phyloP scores from a whole-genome alignment of 2,329 filamentous ascomycete genomes.

The Fusarium haematococcum region DNA sequence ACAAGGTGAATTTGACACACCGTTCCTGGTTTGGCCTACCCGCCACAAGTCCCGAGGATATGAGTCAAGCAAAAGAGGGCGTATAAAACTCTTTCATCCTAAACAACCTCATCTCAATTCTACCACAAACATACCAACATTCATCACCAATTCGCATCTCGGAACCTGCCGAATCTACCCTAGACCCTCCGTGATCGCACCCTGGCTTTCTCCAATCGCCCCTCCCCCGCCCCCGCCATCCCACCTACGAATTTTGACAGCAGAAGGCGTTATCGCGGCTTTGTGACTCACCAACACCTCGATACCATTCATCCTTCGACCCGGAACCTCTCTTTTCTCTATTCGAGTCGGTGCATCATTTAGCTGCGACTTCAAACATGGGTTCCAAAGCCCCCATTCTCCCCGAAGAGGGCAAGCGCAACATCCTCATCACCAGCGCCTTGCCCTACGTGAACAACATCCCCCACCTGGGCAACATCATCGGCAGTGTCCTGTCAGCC shows the following conservation, averaged over 20 bases:
- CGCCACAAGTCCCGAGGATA: not conserved
- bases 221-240: conserved; percentile 43
- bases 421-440: conserved; percentile 92
- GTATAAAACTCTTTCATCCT: not conserved
- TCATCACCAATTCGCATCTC: not conserved
- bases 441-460: conserved; percentile 83
- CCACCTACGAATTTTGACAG: conserved; percentile 39
- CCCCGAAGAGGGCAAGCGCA: conserved; percentile 80
- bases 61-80: not conserved
- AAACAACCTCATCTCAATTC: not conserved
- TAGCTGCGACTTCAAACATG: conserved; percentile 32
- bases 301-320: conserved; percentile 8
- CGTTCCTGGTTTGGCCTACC: not conserved
- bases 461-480: conserved; percentile 89
- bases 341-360: not conserved
- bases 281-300: conserved; percentile 40
- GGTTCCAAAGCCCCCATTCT: conserved; percentile 60
- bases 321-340: not conserved
- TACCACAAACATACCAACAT: not conserved
- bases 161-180: conserved; percentile 20
- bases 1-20: not conserved
- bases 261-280: conserved; percentile 35
- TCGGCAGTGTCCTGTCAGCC: conserved; percentile 87
- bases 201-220: conserved; percentile 7
- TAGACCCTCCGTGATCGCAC: conserved; percentile 10